phyloP scores from a whole-genome alignment of 1,139 yeast species.

The Pichia sorboxylosa region DNA sequence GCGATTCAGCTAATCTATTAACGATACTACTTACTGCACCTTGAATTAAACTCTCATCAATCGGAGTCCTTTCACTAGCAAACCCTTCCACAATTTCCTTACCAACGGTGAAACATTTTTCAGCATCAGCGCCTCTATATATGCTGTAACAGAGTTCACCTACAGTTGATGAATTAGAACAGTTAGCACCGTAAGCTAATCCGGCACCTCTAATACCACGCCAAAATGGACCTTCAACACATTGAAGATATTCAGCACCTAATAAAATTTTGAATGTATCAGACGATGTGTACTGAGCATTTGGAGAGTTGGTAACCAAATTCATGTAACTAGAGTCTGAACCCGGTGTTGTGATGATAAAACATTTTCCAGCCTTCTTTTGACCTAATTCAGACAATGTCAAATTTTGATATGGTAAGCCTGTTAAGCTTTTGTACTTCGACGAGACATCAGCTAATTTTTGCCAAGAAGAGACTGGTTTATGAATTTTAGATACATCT shows the following conservation, averaged over 20 bases:
- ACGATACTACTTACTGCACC: slow-evolving; percentile 72
- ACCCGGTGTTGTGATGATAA: slow-evolving; percentile 65
- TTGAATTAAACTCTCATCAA: slow-evolving; percentile 51
- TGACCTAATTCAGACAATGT: slow-evolving; percentile 49
- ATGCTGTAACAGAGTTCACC: slow-evolving; percentile 58
- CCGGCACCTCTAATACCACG: slow-evolving; percentile 93
- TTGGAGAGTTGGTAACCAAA: slow-evolving; percentile 51
- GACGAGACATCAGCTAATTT: slow-evolving; percentile 25
- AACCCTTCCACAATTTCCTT: slow-evolving; percentile 53
- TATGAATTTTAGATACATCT: slow-evolving; percentile 36
- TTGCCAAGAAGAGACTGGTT: slow-evolving; percentile 59
- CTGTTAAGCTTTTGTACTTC: slow-evolving; percentile 7
- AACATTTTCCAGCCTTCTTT: slow-evolving; percentile 43
- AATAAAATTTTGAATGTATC: slow-evolving; percentile 65
- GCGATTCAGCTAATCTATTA: slow-evolving; percentile 54
- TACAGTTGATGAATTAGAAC: slow-evolving; percentile 48
- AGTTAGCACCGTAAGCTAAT: slow-evolving; percentile 77
- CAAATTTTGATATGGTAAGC: slow-evolving; percentile 43
- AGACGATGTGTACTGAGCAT: slow-evolving; percentile 42
- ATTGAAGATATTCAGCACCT: slow-evolving; percentile 67
- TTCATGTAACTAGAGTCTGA: slow-evolving; percentile 76
- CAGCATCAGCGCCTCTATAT: slow-evolving; percentile 77
- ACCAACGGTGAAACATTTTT: slow-evolving; percentile 59
- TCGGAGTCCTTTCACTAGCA: slow-evolving; percentile 38
- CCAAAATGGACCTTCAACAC: slow-evolving; percentile 97